phyloP scores from a whole-genome alignment of 306 rosid species.

The cucumber (Cucumis sativus) region DNA sequence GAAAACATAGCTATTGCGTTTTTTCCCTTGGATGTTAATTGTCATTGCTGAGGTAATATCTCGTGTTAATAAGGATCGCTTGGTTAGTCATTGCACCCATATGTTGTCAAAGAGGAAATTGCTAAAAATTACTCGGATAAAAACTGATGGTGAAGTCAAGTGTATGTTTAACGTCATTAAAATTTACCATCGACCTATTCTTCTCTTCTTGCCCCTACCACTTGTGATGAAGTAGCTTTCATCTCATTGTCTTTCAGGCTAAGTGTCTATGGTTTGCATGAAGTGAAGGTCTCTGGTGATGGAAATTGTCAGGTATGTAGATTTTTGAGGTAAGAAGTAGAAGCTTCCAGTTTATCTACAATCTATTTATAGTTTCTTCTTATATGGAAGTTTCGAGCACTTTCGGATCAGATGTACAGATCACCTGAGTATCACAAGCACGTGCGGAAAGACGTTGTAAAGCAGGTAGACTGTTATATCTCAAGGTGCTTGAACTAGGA shows the following conservation, averaged over 20 bases:
- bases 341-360: neutral
- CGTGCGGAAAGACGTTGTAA: slow-evolving; percentile 64
- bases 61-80: neutral
- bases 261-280: slow-evolving; percentile 51
- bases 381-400: slow-evolving; percentile 62
- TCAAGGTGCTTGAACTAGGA: neutral
- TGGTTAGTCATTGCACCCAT: neutral
- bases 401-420: slow-evolving; percentile 69
- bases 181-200: neutral
- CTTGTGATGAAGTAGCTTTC: neutral
- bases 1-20: neutral
- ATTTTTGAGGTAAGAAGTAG: neutral
- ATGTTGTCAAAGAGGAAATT: neutral
- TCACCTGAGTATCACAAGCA: slow-evolving; percentile 79
- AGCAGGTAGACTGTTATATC: slow-evolving; percentile 33
- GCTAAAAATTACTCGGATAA: neutral
- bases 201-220: neutral
- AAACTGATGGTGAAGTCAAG: neutral
- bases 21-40: neutral
- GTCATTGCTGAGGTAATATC: neutral
- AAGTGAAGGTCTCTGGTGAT: slow-evolving; percentile 86
- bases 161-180: neutral
- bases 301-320: slow-evolving; percentile 82
- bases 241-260: slow-evolving; percentile 35
- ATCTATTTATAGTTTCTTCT: slow-evolving; percentile 12